Conservation (phyloP, 1,284 basidiomycete genomes). For the Exobasidium rhododendri region DNA sequence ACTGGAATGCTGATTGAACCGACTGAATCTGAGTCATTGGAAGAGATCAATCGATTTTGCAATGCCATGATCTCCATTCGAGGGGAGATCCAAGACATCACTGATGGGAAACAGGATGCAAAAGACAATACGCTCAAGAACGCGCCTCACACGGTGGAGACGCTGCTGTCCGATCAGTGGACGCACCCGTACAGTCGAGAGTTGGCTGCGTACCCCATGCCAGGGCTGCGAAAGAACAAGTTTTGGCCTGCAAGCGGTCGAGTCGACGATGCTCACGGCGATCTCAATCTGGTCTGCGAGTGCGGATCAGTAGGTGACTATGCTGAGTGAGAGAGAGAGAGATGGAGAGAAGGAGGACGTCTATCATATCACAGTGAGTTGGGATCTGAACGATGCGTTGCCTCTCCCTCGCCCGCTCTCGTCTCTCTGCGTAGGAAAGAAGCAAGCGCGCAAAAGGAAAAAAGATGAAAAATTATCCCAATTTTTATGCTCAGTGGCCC, state of each 20-base stretch:
- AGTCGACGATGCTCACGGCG: slow-evolving; percentile 39
- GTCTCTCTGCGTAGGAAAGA: not conserved
- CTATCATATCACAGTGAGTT: too few species aligned
- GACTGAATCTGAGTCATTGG: slow-evolving; percentile 49
- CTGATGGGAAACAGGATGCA: slow-evolving; percentile 68
- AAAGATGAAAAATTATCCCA: slow-evolving; percentile 3
- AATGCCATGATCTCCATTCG: slow-evolving; percentile 96
- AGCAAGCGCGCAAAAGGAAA: not conserved
- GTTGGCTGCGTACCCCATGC: slow-evolving; percentile 44
- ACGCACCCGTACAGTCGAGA: slow-evolving; percentile 59
- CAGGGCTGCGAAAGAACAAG: slow-evolving; percentile 36
- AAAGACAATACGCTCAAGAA: slow-evolving; percentile 77
- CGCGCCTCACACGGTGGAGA: slow-evolving; percentile 82
- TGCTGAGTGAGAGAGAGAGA: not conserved
- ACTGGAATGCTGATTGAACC: slow-evolving; percentile 52
- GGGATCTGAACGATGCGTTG: too few species aligned
- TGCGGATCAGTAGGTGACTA: slow-evolving; percentile 13
- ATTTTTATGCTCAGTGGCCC: slow-evolving; percentile 5
- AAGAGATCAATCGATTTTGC: slow-evolving; percentile 68
- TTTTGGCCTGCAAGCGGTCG: slow-evolving; percentile 51
- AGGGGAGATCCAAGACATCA: slow-evolving; percentile 82
- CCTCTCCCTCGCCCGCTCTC: not conserved
- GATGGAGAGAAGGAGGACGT: too few species aligned
- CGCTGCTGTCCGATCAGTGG: slow-evolving; percentile 77
- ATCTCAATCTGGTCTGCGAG: slow-evolving; percentile 16